Base-by-base conservation (phyloP, 2,329 filamentous ascomycete species). In the Xylariaceae sp. region DNA sequence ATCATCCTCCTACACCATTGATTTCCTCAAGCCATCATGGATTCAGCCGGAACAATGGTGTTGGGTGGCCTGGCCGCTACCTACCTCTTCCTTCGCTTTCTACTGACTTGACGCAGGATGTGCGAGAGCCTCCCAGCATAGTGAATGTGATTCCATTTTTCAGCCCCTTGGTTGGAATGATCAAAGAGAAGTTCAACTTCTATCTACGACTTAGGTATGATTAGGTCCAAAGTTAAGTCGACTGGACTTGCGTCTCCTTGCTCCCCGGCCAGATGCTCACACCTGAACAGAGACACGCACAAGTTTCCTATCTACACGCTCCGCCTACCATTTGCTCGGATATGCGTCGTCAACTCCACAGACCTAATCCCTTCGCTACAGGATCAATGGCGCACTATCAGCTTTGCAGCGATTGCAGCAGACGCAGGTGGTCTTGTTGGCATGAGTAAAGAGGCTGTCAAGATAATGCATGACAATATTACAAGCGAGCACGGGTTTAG, bases 281-380 rank as follows among this genome's bases (percentile, higher is more conserved):
- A 28, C 19, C 21, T 8, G 14, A 41, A 37, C 23, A 65, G 61
- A 39, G 58, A 64, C 43, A 55, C 28, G 23, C 61, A 63, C 34
- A 52, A 37, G 6, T 62, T 68, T 0, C 67, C 68, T 16, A 68
- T 70, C 11, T 70, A 71, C 26, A 71, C 66, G 2, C 62, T 69
- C 1, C 64, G 67, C 2, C 16, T 70, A 19, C 68, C 67, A 2
- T 65, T 65, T 24, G 48, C 47, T 4, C 62, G 67, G 5, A 66
- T 69, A 6, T 69, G 69, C 49, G 43, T 71, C 4, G 61, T 71
- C 46, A 69, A 69, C 39, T 53, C 63, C 1, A 65, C 62, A 1
- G 54, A 66, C 9, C 60, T 69, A 21, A 67, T 72, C 19, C 65
- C 67, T 2, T 28, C 21, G 1, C 4, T 69, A 3, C 65, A 70